Conservation (phyloP, 805 yeast species). For the Pichia cabralensis region DNA sequence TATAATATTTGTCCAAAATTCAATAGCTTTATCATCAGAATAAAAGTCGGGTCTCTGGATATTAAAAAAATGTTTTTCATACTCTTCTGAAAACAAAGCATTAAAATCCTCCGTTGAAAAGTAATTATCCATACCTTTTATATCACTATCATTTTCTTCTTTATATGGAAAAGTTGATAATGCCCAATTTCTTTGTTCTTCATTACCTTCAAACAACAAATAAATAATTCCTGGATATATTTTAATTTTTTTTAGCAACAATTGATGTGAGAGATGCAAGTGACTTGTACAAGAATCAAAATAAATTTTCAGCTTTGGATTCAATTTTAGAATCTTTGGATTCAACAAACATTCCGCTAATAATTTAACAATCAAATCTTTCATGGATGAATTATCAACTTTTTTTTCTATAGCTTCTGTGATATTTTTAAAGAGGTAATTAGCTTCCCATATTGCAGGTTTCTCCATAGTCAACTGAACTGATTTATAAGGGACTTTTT, state of each 20-base stretch:
- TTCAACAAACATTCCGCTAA: slow-evolving; percentile 41
- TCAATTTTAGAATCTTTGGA: slow-evolving; percentile 38
- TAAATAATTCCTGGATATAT: slow-evolving; percentile 42
- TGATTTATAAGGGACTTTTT: slow-evolving; percentile 27
- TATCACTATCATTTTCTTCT: slow-evolving; percentile 10
- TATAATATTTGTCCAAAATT: slow-evolving; percentile 38
- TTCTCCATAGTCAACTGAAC: slow-evolving; percentile 16
- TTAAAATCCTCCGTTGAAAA: slow-evolving; percentile 18
- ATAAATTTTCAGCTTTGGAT: slow-evolving; percentile 24
- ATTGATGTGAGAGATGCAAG: slow-evolving; percentile 8
- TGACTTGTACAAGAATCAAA: slow-evolving; percentile 30
- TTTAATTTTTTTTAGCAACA: slow-evolving; percentile 15
- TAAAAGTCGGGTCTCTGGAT: slow-evolving; percentile 46
- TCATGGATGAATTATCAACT: slow-evolving; percentile 9
- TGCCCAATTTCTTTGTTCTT: slow-evolving; percentile 40
- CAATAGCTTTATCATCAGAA: slow-evolving; percentile 29
- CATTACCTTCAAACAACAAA: slow-evolving; percentile 45
- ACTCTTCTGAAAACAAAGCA: slow-evolving; percentile 44
- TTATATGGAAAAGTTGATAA: slow-evolving; percentile 20
- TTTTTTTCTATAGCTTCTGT: slow-evolving; percentile 14
- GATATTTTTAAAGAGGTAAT: slow-evolving; percentile 11
- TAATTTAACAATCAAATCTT: slow-evolving; percentile 20
- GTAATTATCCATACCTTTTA: not conserved
- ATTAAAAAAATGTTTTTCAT: slow-evolving; percentile 36
- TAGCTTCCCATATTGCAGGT: slow-evolving; percentile 21